Base-by-base conservation (phyloP, 23 red algal species). In the Gracilaria domingensis region DNA sequence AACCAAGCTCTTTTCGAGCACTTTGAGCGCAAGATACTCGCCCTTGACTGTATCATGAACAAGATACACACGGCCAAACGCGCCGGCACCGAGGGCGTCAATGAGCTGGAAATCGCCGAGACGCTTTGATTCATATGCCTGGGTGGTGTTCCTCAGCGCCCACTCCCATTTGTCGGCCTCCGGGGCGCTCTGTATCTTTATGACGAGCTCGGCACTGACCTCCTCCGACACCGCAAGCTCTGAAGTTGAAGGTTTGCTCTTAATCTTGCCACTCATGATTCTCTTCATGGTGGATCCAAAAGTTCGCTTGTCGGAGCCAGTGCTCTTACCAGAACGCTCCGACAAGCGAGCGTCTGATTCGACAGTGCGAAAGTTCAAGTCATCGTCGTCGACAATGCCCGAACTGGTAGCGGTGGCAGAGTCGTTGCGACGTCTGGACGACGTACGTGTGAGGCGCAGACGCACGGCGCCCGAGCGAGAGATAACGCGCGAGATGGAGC, bases 11-110 rank as follows among this genome's bases (percentile, higher is more conserved):
- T 93, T 97, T 37, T 97, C 76, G 24, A 97, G 81, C 12, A 93
- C 87, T 78, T 97, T 97, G 36, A 97, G 83, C 17, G 88, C 89
- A 36, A 97, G 72, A 37, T 93, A 83, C 57, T 88, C 82, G 33
- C 91, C 84, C 59, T 90, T 92, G 75, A 82, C 70, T 35, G 89
- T 38, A 75, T 94, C 95, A 81, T 91, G 79, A 17, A 91, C 95
- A 24, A 97, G 73, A 42, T 86, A 84, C 8, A 97, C 95, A 34
- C 84, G 67, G 20, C 95, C 95, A 38, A 91, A 97, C 4, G 95
- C 95, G 53, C 95, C 95, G 32, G 80, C 86, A 24, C 95, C 95
- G 26, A 97, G 66, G 29, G 84, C 81, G 23, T 86, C 83, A 33
- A 97, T 85, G 13, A 88, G 66, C 51, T 88, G 84, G 36, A 88